These are phyloP conservation scores for Liriodendron chinense DNA, from an alignment of 164 flowering plant species.

Conservation along the genomic window DNA sequence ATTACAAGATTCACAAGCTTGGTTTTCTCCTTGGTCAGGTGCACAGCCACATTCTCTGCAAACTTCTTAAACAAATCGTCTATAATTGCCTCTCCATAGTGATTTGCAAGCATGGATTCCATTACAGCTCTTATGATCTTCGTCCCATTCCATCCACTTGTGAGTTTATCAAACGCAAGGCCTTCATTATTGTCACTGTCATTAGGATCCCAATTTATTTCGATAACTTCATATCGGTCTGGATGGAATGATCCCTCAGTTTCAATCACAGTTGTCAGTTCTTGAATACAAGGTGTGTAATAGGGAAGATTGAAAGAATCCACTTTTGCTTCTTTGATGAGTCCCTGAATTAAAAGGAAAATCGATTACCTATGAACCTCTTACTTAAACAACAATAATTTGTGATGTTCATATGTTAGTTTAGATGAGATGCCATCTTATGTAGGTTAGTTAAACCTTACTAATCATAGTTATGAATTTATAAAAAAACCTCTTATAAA, in stretches of 20 bases:
- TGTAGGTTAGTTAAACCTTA: too few species aligned
- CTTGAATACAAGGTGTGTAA: conserved; percentile 41
- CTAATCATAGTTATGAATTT: too few species aligned
- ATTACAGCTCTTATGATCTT: conserved; percentile 35
- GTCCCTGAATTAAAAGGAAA: conserved; percentile 29
- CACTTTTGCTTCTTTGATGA: conserved; percentile 38
- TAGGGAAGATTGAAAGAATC: conserved; percentile 49
- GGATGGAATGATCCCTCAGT: conserved; percentile 47
- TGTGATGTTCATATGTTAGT: too few species aligned
- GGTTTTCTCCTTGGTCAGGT: conserved; percentile 48
- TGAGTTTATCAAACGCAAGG: background rate
- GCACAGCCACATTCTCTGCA: conserved; percentile 52
- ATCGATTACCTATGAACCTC: too few species aligned
- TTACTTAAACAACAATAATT: too few species aligned
- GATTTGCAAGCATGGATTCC: conserved; percentile 56
- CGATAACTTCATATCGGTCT: conserved; percentile 26
- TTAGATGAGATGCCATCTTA: too few species aligned
- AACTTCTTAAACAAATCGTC: conserved; percentile 56
- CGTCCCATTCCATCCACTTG: background rate
- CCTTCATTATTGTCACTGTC: too few species aligned
- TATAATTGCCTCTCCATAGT: conserved; percentile 61
- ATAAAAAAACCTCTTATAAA: too few species aligned
- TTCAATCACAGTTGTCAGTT: conserved; percentile 29
- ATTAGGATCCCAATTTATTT: conserved; percentile 20
- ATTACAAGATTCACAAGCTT: conserved; percentile 10